Conservation (phyloP, 768 basidiomycete genomes). For the Trametes cubensis region DNA sequence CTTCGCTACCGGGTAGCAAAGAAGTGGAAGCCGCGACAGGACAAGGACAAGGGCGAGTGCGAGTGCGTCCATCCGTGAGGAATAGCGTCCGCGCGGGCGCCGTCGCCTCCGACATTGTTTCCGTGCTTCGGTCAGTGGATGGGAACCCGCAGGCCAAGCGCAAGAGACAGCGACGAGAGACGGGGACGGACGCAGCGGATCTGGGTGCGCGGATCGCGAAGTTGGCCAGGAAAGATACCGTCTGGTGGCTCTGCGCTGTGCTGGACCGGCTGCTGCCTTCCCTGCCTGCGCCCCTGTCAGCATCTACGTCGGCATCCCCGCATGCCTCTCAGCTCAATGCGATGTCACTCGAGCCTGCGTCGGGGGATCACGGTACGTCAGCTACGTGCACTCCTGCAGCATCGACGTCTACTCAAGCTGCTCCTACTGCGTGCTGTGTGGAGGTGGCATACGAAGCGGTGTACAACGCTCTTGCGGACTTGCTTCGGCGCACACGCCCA, state of each 20-base stretch:
- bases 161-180: not conserved
- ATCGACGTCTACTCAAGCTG: not conserved
- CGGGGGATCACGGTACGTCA: too few species aligned
- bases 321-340: not conserved
- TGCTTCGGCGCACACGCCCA: slow-evolving; percentile 22
- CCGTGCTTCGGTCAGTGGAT: not conserved
- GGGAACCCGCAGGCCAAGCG: slow-evolving; percentile 6
- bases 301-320: not conserved
- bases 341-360: too few species aligned
- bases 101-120: not conserved
- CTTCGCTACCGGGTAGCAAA: too few species aligned
- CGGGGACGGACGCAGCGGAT: not conserved
- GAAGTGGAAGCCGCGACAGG: too few species aligned
- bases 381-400: not conserved
- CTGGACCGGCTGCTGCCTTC: slow-evolving; percentile 42
- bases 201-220: slow-evolving; percentile 37
- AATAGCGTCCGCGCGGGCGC: slow-evolving; percentile 13
- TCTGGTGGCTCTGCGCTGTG: slow-evolving; percentile 56
- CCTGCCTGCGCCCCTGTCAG: not conserved
- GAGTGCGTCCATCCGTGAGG: not conserved
- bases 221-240: slow-evolving; percentile 50
- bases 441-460: slow-evolving; percentile 20
- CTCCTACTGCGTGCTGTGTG: not conserved
- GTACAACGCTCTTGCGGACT: slow-evolving; percentile 24
- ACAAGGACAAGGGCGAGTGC: too few species aligned